A percentile compares a stretch with the other conserved stretches of the same genome.
Conservation (phyloP, 2,329 filamentous ascomycete genomes). For the Botrytis hyacinthi region DNA sequence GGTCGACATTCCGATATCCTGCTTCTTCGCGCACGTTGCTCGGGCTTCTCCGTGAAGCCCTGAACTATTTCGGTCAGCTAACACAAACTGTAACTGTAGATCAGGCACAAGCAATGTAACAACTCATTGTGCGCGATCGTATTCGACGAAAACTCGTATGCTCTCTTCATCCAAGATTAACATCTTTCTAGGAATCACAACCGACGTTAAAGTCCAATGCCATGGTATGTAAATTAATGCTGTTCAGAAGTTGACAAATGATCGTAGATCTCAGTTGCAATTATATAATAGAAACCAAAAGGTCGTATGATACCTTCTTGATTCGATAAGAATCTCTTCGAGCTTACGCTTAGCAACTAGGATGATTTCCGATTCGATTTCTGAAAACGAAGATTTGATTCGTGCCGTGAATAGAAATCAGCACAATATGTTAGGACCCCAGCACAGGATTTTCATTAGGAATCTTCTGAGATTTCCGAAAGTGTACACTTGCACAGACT, state of each 20-base stretch:
- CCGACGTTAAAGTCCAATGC: not conserved
- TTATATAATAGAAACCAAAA: slow-evolving; percentile 12
- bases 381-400: not conserved
- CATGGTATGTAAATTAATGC: not conserved
- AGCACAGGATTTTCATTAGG: not conserved
- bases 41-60: not conserved
- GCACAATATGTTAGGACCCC: not conserved
- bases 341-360: not conserved
- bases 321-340: not conserved
- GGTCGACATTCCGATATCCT: not conserved
- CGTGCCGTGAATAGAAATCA: not conserved
- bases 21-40: not conserved
- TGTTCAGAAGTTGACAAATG: not conserved
- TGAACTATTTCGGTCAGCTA: not conserved
- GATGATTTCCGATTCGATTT: not conserved
- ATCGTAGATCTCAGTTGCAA: not conserved
- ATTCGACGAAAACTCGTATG: not conserved
- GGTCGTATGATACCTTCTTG: not conserved
- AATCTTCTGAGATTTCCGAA: not conserved
- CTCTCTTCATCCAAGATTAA: slow-evolving; percentile 8
- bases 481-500: slow-evolving; percentile 7
- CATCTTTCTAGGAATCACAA: not conserved
- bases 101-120: not conserved
- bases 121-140: not conserved
- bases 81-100: not conserved